Evolutionary conservation across 129 eudicot species (phyloP).

Genomic region (Tanacetum coccineum): DNA sequence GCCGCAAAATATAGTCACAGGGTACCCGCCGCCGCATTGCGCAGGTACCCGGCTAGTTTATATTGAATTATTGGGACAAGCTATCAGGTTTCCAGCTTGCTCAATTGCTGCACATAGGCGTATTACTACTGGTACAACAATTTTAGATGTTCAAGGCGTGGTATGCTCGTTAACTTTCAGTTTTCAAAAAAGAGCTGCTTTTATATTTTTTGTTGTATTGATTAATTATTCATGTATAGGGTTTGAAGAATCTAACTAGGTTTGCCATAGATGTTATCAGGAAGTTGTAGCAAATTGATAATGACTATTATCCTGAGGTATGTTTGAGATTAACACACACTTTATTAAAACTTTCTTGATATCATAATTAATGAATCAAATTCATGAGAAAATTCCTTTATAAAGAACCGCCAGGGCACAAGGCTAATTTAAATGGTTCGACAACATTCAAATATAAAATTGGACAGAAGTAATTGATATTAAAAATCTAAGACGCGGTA

Average conservation of each 20-base stretch:
- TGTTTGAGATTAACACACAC: not conserved
- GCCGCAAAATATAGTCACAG: no score
- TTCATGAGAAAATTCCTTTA: no score
- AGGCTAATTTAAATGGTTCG: no score
- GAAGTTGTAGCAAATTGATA: conserved; percentile 55
- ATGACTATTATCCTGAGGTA: conserved; percentile 54
- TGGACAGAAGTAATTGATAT: no score
- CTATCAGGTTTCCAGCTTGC: conserved; percentile 56
- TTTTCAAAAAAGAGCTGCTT: not conserved
- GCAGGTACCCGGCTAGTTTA: no score
- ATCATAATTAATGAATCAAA: no score
- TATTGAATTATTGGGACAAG: conserved; percentile 49
- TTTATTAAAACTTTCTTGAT: no score
- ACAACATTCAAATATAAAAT: no score
- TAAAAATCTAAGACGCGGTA: no score
- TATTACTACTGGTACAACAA: conserved; percentile 47
- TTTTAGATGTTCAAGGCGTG: conserved; percentile 63
- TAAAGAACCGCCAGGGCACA: no score
- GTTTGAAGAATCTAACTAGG: conserved; percentile 47
- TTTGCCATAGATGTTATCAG: conserved; percentile 47
- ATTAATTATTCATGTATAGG: conserved; percentile 26
- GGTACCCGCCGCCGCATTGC: no score
- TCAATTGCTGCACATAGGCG: conserved; percentile 39
- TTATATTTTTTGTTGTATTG: not conserved
- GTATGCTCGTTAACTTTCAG: conserved; percentile 24